Evolutionary conservation across 73 alveolate species (phyloP).

Genomic region (Paraurostyla sp.): DNA sequence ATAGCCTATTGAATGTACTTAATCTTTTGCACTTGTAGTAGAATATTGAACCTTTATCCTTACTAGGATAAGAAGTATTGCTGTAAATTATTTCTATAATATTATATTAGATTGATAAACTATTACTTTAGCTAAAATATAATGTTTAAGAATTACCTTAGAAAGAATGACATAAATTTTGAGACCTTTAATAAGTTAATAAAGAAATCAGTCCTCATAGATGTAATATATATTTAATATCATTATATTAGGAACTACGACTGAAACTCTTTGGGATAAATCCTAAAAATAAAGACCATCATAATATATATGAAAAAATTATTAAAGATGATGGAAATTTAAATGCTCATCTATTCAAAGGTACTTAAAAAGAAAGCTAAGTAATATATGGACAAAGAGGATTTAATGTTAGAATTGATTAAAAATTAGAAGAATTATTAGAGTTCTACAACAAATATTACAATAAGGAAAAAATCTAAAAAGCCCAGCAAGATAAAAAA

Average conservation of each 20-base stretch:
- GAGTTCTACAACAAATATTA: constrained; percentile 18
- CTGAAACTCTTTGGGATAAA: background rate
- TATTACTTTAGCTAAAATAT: background rate
- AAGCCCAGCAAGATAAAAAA: too few relatives aligned
- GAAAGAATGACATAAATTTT: constrained; percentile 3
- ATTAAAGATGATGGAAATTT: background rate
- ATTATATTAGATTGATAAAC: background rate
- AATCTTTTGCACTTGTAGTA: background rate
- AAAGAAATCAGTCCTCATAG: background rate
- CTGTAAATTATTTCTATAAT: background rate
- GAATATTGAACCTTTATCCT: constrained; percentile 40
- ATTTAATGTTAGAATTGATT: constrained; percentile 1
- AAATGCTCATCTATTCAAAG: background rate
- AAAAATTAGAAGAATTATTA: background rate
- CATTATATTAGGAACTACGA: background rate
- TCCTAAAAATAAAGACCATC: background rate
- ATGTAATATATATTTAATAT: background rate
- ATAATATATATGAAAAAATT: background rate
- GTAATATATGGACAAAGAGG: constrained; percentile 18
- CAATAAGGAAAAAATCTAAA: background rate
- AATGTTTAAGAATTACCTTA: background rate
- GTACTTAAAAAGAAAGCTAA: background rate
- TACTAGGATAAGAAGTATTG: constrained; percentile 18
- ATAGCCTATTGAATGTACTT: background rate
- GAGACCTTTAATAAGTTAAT: background rate